These are phyloP conservation scores for Salix brachista DNA, from an alignment of 345 rosid genomes.

Conservation along the genomic window DNA sequence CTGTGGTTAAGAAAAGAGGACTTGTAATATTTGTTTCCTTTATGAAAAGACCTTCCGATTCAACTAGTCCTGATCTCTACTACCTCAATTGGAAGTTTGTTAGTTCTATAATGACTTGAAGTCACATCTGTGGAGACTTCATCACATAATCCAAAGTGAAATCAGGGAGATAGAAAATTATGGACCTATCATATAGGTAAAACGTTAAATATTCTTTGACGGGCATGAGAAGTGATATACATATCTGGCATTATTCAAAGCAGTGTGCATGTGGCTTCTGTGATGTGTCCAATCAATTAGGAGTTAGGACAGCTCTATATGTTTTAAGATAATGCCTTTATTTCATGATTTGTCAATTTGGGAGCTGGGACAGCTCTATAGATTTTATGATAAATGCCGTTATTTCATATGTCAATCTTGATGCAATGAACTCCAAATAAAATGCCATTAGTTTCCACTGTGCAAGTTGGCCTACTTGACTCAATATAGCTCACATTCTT, in stretches of 20 bases:
- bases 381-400: neutral
- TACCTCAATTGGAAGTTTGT: neutral
- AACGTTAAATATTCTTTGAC: neutral
- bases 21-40: neutral
- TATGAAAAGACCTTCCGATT: neutral
- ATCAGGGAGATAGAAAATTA: too few relatives aligned
- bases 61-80: neutral
- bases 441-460: neutral
- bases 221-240: neutral
- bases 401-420: neutral
- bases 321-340: neutral
- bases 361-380: neutral
- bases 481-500: neutral
- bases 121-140: neutral
- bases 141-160: neutral
- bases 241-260: neutral
- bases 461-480: neutral
- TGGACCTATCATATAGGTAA: neutral
- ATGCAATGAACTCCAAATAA: neutral
- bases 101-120: neutral
- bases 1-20: neutral
- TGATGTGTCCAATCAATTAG: neutral
- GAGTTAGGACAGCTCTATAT: neutral
- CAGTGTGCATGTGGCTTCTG: neutral
- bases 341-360: neutral